phyloP scores from a whole-genome alignment of 1,284 basidiomycete genomes.

The Boletellus deceptivus region DNA sequence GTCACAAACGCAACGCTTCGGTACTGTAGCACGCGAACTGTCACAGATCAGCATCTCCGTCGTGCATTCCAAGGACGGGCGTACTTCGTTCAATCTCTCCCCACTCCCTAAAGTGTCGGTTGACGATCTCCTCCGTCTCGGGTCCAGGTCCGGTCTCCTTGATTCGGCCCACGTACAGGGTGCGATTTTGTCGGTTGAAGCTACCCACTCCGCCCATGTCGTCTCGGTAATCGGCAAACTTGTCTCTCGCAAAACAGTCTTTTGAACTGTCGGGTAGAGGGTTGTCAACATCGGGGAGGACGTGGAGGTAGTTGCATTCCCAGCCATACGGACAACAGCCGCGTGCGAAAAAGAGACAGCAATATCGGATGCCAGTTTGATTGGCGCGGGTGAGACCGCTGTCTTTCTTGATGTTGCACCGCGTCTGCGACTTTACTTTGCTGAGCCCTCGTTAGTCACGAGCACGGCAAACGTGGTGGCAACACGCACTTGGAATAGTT shows the following conservation, averaged over 20 bases:
- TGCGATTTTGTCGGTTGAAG: constrained; percentile 91
- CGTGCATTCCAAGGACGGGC: constrained; percentile 35
- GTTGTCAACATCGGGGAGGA: constrained; percentile 69
- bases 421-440: constrained; percentile 89
- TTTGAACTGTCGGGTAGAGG: constrained; percentile 87
- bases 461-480: not conserved
- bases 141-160: constrained; percentile 85
- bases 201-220: constrained; percentile 99
- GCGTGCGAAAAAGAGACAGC: constrained; percentile 93
- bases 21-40: constrained; percentile 89
- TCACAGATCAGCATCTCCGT: constrained; percentile 8
- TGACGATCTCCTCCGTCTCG: constrained; percentile 88
- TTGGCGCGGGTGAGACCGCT: constrained; percentile 92
- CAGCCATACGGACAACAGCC: constrained; percentile 97
- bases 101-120: constrained; percentile 94
- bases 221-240: constrained; percentile 96
- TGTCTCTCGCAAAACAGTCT: constrained; percentile 96
- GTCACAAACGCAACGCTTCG: constrained; percentile 98
- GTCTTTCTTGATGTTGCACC: constrained; percentile 88
- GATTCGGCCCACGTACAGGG: constrained; percentile 93
- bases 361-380: constrained; percentile 87
- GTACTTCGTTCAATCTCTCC: constrained; percentile 91
- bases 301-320: constrained; percentile 95
- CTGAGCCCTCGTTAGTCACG: constrained; percentile 41
- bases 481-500: constrained; percentile 81